Base-by-base conservation (phyloP, 177 flowering plant genomes). In the Vitis hybrid region DNA sequence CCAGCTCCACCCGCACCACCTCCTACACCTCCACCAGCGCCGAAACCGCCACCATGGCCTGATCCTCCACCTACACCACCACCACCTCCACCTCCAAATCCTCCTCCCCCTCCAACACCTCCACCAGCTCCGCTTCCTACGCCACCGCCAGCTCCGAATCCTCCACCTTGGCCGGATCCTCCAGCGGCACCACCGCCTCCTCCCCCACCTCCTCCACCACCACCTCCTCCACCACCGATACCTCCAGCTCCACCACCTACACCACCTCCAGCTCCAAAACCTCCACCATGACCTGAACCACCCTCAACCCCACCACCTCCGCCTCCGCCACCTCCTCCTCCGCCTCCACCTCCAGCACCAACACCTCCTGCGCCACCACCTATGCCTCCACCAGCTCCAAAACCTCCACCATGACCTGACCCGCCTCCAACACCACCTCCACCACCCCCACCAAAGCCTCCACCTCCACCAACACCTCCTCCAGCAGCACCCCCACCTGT, bases 81-180 rank as follows among this genome's bases (percentile, higher is more conserved):
- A 9, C 74, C 78, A 0, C 64, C 74, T 39, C 78, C 78, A 6
- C 30, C 85, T 0, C 84, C 87, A 11, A 52, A 8, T 11, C 76
- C 79, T 10, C 65, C 72, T 2, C 79, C 79, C 1, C 65, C 59
- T 2, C 80, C 78, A 32, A 39, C 62, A 2, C 81, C 84, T 5
- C 78, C 79, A 11, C 69, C 75, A 10, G 17, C 76, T 0, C 83
- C 85, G n/a, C 79, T 81, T 2, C 84, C 88, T 11, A 63, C 79
- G 8, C 88, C 88, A 12, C 79, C 85, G 2, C 83, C 86, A 6
- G 69, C 80, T 23, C 88, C 88, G 62, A 66, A 73, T 0, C 85
- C 88, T 14, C 77, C 80, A 30, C 85, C 86, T 2, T 68, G 67
- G 6, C 87, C 87, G 1, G 69, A 64, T 10, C 85, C 81, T 12